phyloP scores from a whole-genome alignment of 2,329 filamentous ascomycete species.

The Diaporthe eres region DNA sequence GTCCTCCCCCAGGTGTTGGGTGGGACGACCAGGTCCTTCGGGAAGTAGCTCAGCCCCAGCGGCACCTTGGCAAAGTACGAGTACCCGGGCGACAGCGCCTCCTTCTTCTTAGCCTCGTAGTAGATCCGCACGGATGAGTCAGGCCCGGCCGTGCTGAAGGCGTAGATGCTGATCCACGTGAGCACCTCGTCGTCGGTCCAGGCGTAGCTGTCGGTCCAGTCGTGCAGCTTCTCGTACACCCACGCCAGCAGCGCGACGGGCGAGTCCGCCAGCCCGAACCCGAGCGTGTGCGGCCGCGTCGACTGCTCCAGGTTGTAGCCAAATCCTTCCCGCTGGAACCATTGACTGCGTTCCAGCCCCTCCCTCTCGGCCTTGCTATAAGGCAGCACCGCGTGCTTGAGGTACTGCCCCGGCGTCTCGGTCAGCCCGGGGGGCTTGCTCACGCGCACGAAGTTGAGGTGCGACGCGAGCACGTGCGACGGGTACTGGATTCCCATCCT shows the following conservation, averaged over 20 bases:
- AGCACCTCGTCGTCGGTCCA: conserved; percentile 85
- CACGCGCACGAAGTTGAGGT: conserved; percentile 70
- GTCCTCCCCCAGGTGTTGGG: conserved; percentile 71
- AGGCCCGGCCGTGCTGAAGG: conserved; percentile 78
- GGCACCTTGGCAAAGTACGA: conserved; percentile 43
- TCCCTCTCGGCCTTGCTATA: conserved; percentile 66
- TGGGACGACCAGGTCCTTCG: conserved; percentile 68
- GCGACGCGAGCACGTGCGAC: conserved; percentile 68
- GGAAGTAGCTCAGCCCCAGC: conserved; percentile 59
- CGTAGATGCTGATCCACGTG: conserved; percentile 82
- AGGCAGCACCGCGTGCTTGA: conserved; percentile 68
- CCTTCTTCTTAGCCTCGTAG: conserved; percentile 72
- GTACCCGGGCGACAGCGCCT: not conserved
- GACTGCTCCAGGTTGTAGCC: conserved; percentile 73
- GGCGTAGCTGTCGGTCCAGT: conserved; percentile 80
- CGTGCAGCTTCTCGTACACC: conserved; percentile 85
- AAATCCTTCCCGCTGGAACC: conserved; percentile 70
- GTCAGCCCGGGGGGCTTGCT: conserved; percentile 61
- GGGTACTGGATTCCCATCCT: conserved; percentile 73
- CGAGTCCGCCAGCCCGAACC: conserved; percentile 77
- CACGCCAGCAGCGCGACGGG: conserved; percentile 81
- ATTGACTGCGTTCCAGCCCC: conserved; percentile 66
- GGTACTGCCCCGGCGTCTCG: conserved; percentile 68
- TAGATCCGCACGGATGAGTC: conserved; percentile 79
- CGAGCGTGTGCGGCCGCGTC: conserved; percentile 81